Evolutionary conservation across 345 rosid genomes (phyloP), one percentile per base, ranked within the genome.

Genomic region (Linum lewisii): DNA sequence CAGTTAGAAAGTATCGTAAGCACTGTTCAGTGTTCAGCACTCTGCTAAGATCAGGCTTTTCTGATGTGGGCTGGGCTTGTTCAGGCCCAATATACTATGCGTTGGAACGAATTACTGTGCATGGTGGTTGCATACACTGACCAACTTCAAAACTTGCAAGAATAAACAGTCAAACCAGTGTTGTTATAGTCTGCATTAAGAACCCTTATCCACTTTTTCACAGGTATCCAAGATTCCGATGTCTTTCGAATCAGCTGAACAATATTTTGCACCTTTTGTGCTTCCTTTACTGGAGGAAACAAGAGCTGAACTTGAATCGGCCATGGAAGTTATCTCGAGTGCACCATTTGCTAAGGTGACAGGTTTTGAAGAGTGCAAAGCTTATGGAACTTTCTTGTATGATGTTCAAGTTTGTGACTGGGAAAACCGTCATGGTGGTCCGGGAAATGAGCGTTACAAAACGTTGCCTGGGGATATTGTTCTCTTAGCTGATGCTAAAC

Each of bases 211-310:
- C n/a, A n/a, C n/a, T n/a, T n/a, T n/a, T n/a, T n/a, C 6, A 0
- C 26, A 78, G 85, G 79, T 78, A 59, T 54, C 63, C 2, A 70
- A 42, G 52, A 78, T 81, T 54, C 79, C 83, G 1, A 56, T 20
- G 10, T 1, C 58, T 18, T 81, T 81, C 68, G 32, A 42, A 23
- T 76, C 79, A 0, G 62, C 45, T 22, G 14, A 7, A 18, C 60
- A 61, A 6, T 81, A 81, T 70, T 57, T 76, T 0, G 13, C 34
- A 18, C 67, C 81, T 0, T 81, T 50, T 59, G 21, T 63, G 9
- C 32, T 25, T 34, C 82, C 87, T 18, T 38, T 82, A 24, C 49
- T 79, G 61, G 87, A 82, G 23, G 84, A 82, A 67, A 75, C 84
- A 0, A 57, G 84, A 16, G 72, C 75, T 0, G 57, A 37, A 8